Percentiles rank a stretch among this genome's conserved stretches.
Conservation (phyloP, 2,329 filamentous ascomycete genomes). For the Botryotinia globosa region DNA sequence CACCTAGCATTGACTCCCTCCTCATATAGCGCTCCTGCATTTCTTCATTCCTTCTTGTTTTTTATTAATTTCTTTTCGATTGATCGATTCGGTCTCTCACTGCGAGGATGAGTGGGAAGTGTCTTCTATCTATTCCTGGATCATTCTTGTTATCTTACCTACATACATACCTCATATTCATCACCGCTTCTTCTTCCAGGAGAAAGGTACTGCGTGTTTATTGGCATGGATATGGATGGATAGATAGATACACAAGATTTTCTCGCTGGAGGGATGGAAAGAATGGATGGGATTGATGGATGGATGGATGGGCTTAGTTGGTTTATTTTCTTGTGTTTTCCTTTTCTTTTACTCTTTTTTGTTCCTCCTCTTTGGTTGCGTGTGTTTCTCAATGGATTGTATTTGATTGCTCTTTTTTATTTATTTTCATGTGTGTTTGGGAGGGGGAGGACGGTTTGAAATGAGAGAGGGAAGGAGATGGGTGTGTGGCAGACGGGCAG, state of each 20-base stretch:
- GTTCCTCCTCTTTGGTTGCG: not conserved
- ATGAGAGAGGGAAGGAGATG: not conserved
- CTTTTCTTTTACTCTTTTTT: not conserved
- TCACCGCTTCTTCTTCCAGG: not conserved
- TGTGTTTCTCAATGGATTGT: not conserved
- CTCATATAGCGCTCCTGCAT: constrained; percentile 12
- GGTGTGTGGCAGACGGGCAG: not conserved
- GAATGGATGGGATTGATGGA: not conserved
- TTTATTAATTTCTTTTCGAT: not conserved
- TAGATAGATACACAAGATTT: not conserved
- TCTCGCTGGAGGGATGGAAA: not conserved
- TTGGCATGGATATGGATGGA: not conserved
- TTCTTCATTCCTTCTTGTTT: not conserved
- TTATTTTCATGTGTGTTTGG: not conserved
- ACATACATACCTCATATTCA: not conserved
- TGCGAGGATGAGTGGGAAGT: not conserved
- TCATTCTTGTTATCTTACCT: not conserved
- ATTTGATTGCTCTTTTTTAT: not conserved
- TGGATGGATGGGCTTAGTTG: not conserved
- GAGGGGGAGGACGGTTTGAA: not conserved
- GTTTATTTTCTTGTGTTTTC: not conserved
- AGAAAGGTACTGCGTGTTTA: not conserved
- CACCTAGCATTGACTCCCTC: not conserved
- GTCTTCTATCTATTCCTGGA: not conserved
- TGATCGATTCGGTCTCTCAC: not conserved